Evolutionary conservation across 2,329 filamentous ascomycete species (phyloP), one percentile per base, ranked within the genome.

Genomic region (Didymella sp.): DNA sequence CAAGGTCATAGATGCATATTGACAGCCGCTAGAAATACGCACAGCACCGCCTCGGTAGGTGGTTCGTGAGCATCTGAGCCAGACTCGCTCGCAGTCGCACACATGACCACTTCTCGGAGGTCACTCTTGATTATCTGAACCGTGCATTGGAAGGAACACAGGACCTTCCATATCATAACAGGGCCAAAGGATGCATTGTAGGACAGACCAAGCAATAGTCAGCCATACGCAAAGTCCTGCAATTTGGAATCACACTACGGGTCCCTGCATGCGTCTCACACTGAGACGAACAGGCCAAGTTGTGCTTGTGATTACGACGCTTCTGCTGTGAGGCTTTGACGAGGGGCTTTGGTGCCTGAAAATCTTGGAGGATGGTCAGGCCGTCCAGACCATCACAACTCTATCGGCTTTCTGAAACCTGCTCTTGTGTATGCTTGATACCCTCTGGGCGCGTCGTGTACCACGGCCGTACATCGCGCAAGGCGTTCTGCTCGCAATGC

Each of bases 361-460:
- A 17, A 50, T 24, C 47, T 27, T 31, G 7, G 19, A 33, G 19
- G n/a, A 47, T 21, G 22, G 28, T n/a, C 37, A 42, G 38, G n/a
- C 9, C 30, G n/a, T 50, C 21, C 28, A 50, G 37, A 35, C 21
- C 15, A 15, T 19, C 11, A 22, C 3, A 24, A 22, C 12, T 13
- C 9, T 22, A 25, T 19, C 12, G 4, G 19, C 37, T 31, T 24
- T 17, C 24, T 41, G 46, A 15, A 17, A 33, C 5, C 3, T 8
- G 11, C 5, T 17, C 22, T 22, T n/a, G 13, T 21, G n/a, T 9
- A 25, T 42, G 15, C 45, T 40, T 41, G n/a, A 13, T 6, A 28
- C n/a, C 15, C 41, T 25, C 43, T 51, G 6, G 54, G 47, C 48
- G 25, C 46, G 27, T 47, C 22, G 27, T 24, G 6, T 30, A 30